Conservation (phyloP, 2,329 filamentous ascomycete species). For the Monosporascus sp. region DNA sequence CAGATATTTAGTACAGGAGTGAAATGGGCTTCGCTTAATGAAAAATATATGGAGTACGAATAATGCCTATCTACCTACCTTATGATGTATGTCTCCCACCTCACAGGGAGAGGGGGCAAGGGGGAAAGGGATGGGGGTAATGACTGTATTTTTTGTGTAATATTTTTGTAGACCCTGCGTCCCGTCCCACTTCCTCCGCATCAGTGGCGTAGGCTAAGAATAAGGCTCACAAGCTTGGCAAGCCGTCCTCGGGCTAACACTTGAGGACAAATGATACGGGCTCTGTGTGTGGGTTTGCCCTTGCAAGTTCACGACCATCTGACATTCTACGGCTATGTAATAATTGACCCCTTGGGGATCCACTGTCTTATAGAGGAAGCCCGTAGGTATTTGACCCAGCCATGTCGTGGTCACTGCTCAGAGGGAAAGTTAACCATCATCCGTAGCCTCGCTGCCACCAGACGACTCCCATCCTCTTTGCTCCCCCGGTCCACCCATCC, state of each 20-base stretch:
- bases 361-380: background rate
- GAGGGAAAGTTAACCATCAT: background rate
- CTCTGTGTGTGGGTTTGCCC: background rate
- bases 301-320: background rate
- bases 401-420: too few relatives aligned
- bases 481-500: background rate
- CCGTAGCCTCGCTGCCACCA: background rate
- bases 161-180: conserved; percentile 26
- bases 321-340: too few relatives aligned
- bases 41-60: too few relatives aligned
- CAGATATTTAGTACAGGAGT: too few relatives aligned
- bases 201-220: conserved; percentile 28
- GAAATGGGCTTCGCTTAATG: too few relatives aligned
- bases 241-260: background rate
- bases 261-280: background rate
- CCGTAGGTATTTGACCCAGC: background rate
- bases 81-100: too few relatives aligned
- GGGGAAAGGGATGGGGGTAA: too few relatives aligned
- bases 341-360: background rate
- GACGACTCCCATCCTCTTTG: background rate
- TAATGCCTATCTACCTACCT: too few relatives aligned
- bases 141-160: background rate
- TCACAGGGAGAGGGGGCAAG: too few relatives aligned
- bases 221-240: conserved; percentile 9
- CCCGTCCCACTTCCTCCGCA: conserved; percentile 24